Evolutionary conservation across 75 land plant genomes (phyloP).

Genomic region (Pinus taeda): DNA sequence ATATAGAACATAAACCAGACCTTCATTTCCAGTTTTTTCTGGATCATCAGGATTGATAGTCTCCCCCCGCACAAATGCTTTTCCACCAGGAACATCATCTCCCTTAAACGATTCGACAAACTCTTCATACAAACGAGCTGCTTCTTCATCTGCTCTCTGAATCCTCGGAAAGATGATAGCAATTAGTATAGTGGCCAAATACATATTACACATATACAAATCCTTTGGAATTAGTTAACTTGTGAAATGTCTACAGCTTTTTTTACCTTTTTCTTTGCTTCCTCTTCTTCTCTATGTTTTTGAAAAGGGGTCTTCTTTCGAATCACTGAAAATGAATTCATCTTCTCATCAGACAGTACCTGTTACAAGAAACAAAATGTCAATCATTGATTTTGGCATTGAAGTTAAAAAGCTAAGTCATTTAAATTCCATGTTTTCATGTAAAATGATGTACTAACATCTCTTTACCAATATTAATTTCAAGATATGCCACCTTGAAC

Average conservation of each 20-base stretch:
- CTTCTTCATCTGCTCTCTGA: slow-evolving; percentile 61
- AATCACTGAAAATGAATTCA: slow-evolving; percentile 49
- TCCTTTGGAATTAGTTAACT: not conserved
- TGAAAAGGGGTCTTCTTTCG: slow-evolving; percentile 61
- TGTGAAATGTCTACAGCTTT: not conserved
- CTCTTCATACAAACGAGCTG: slow-evolving; percentile 58
- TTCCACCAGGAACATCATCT: slow-evolving; percentile 49
- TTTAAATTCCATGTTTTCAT: too few relatives aligned
- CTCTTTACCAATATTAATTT: too few relatives aligned
- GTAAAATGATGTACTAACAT: too few relatives aligned
- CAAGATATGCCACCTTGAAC: too few relatives aligned
- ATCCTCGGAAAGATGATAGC: not conserved
- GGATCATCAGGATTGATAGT: slow-evolving; percentile 47
- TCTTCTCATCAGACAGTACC: slow-evolving; percentile 20
- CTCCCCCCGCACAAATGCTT: slow-evolving; percentile 62
- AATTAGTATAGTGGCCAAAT: not conserved
- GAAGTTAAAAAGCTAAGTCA: too few relatives aligned
- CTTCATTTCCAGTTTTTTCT: slow-evolving; percentile 15
- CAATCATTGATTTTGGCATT: too few relatives aligned
- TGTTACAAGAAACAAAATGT: too few relatives aligned
- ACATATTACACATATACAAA: not conserved
- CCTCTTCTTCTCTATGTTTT: slow-evolving; percentile 56
- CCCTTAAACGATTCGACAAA: slow-evolving; percentile 59
- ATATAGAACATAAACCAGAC: slow-evolving; percentile 5
- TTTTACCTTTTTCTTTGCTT: slow-evolving; percentile 50